phyloP scores from a whole-genome alignment of 176 grass and related monocot species.

The Cocos nucifera region DNA sequence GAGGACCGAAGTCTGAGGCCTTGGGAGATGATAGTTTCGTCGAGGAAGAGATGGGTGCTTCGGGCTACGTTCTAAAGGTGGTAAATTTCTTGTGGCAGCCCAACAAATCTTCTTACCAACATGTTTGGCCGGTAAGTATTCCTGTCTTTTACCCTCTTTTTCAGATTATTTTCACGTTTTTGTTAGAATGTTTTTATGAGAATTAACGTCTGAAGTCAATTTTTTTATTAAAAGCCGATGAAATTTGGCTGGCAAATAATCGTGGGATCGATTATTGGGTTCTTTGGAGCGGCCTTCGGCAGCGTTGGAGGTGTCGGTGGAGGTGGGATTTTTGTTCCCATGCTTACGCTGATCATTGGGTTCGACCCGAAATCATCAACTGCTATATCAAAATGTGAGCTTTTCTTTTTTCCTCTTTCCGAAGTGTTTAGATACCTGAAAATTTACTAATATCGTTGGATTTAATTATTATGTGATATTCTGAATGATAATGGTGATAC shows the following conservation, averaged over 20 bases:
- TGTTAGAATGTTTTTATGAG: neutral
- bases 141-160: neutral
- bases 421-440: neutral
- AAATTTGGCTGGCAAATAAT: conserved; percentile 21
- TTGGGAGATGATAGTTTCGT: neutral
- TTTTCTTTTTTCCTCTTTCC: neutral
- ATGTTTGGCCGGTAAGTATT: conserved; percentile 19
- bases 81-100: conserved; percentile 2
- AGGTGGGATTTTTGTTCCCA: conserved; percentile 24
- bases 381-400: conserved; percentile 24
- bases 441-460: too few species aligned
- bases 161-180: neutral
- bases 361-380: conserved; percentile 25
- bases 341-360: conserved; percentile 25
- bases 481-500: too few species aligned
- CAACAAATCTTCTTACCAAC: conserved; percentile 17
- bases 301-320: conserved; percentile 25
- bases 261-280: conserved; percentile 18
- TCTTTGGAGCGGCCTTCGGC: conserved; percentile 22
- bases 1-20: too few species aligned
- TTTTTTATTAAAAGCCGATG: conserved; percentile 18
- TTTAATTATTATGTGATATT: too few species aligned
- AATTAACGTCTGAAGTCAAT: neutral
- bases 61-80: neutral
- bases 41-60: neutral